These are phyloP conservation scores for Termitomyces sp. DNA, from an alignment of 768 basidiomycete genomes.

Conservation along the genomic window DNA sequence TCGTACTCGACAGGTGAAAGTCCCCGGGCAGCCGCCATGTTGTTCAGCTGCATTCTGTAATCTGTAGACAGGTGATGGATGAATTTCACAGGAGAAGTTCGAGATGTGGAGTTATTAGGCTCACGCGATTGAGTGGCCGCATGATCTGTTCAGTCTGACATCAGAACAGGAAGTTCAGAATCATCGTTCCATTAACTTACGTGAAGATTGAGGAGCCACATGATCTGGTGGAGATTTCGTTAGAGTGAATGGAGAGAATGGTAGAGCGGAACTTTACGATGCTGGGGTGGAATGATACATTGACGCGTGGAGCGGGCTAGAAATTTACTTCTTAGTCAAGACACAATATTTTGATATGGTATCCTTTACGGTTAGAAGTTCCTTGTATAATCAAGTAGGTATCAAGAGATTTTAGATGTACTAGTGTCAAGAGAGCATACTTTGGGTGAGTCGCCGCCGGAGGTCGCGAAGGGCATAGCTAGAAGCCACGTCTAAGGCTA, in stretches of 20 bases:
- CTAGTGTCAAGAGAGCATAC: not conserved
- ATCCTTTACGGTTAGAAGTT: not conserved
- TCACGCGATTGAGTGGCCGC: not conserved
- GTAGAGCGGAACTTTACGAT: not conserved
- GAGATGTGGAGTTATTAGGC: not conserved
- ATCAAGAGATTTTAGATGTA: not conserved
- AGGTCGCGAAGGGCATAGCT: not conserved
- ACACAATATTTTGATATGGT: not conserved
- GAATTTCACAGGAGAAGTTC: not conserved
- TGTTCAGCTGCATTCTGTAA: constrained; percentile 7
- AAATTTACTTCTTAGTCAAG: not conserved
- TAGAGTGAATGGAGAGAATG: not conserved
- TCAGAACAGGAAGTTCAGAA: not conserved
- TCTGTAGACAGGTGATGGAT: not conserved
- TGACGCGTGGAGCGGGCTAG: not conserved
- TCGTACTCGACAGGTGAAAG: not conserved
- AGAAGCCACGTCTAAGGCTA: not conserved
- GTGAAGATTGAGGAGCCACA: not conserved
- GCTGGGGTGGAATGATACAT: not conserved
- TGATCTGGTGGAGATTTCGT: not conserved
- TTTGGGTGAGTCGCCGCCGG: not conserved
- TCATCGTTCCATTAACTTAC: not conserved
- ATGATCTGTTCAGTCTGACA: not conserved
- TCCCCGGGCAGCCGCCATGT: not conserved
- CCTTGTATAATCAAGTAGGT: not conserved